Evolutionary conservation across 805 yeast genomes (phyloP), one percentile per base, ranked within the genome.

Genomic region (Kazachstania martiniae): DNA sequence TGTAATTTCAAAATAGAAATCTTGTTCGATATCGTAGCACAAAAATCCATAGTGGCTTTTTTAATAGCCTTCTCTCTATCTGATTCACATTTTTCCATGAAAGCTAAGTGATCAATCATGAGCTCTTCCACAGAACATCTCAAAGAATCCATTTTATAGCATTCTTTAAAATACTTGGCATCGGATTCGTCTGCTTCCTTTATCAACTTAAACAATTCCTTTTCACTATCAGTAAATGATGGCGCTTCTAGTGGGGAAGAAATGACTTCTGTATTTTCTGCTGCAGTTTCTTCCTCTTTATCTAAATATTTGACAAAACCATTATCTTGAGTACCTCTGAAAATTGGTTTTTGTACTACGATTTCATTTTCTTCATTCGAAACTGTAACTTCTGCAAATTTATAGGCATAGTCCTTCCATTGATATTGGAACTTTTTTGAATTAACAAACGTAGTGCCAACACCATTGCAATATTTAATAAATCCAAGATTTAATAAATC

Each of bases 51-150:
- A 8, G 80, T 69, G 1, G 77, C 87, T 38, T 80, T 77, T 53
- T 83, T 82, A 39, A 84, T 60, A 0, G 91, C 91, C 41, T 68
- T 66, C 37, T 81, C 62, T 41, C 95, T 68, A 56, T 84, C 93
- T 22, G 71, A 54, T 57, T 84, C 94, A 59, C 91, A 83, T 45
- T 76, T 70, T 51, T 83, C 89, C 82, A 84, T 74, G 51, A 78
- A 82, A 15, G 75, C 58, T 31, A 78, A 61, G 48, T 81, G 87
- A 43, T 78, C 87, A 52, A 78, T 68, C 35, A 79, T 64, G 21
- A 69, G 51, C 47, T 80, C 89, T 53, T 85, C 94, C 29, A 82
- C 64, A 29, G 73, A 74, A 53, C 91, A 79, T 37, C 94, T 66
- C 10, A 71, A 54, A 27, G 65, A 62, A 48, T 84, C 95, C 41